Base-by-base conservation (phyloP, 2,329 filamentous ascomycete genomes). In the Lecanoromycetidae sp. region DNA sequence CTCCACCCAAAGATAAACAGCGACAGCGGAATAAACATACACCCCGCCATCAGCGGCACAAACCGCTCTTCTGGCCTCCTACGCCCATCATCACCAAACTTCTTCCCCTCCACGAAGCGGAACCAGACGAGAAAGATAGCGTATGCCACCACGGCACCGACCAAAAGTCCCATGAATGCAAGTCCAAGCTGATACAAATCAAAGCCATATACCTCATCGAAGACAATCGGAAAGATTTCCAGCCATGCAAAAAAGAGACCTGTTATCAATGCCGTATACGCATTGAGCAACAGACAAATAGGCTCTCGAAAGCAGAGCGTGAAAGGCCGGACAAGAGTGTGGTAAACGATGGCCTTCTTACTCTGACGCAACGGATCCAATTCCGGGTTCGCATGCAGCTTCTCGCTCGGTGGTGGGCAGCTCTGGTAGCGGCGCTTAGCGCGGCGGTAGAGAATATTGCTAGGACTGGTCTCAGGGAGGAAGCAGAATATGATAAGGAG, bases 311-410 rank as follows among this genome's bases (percentile, higher is more conserved):
- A 58, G 4, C 68, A 56, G 51, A 69, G 51, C 37, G 56, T 46
- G 41, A 59, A 70, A 0, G 69, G 69, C n/a, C 79, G 73, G 43
- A 76, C 65, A 27, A 82, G 68, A 1, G 78, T 44, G 5, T 20
- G 17, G 7, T 38, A 17, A 5, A 27, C 20, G 12, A 25, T n/a
- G 9, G 29, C 41, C 45, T 60, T 57, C 13, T 54, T 52, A 57
- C 48, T 68, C 61, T 40, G 61, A 65, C n/a, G 55, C 61, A 19
- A 68, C 58, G 17, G 61, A 60, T 27, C 60, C 55, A 46, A 66
- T 58, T 3, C 64, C 65, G 1, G 61, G 64, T 13, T 65, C 50
- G 27, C n/a, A n/a, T n/a, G n/a, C n/a, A n/a, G n/a, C n/a, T n/a
- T n/a, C n/a, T n/a, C n/a, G n/a, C n/a, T n/a, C n/a, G n/a, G n/a